Base-by-base conservation (phyloP, 2,329 filamentous ascomycete genomes). In the Bipolaris bicolor region DNA sequence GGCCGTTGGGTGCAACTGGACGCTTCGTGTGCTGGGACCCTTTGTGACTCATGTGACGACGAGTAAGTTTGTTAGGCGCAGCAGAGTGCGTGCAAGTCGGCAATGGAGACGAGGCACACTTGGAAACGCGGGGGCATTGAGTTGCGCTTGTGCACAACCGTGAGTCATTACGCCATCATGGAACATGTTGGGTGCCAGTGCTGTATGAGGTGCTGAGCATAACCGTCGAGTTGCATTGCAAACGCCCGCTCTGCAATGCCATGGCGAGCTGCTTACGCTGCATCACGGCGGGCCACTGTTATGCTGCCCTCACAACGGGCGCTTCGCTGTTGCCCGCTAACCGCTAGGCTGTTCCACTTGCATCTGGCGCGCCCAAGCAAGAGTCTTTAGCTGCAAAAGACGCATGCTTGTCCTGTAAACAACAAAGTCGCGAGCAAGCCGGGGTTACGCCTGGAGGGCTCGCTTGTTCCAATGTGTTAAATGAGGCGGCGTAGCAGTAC, bases 41-140 rank as follows among this genome's bases (percentile, higher is more conserved):
- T 41, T 2, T 49, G 57, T 62, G 60, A 62, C 53, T 62, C 60
- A 62, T 45, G 48, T 36, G 11, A 26, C 9, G 20, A 31, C 40
- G 24, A 33, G n/a, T 31, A 31, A 45, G 43, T 31, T 43, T 22
- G 24, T 18, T 50, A 50, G 33, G 15, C 46, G 13, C 26, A 52
- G 43, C 43, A 33, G 24, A 31, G 9, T 29, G 15, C 7, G 41
- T 20, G 3, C 22, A n/a, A 24, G 29, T 44, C 41, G 41, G 41
- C 15, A 13, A 52, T 15, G 26, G 29, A 29, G 54, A 50, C 22
- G 39, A 37, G 22, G 29, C 33, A 44, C 20, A 44, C 20, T 44
- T 37, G 10, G n/a, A 24, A 44, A 22, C 26, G 29, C 46, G 20
- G 45, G 40, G 36, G 11, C 37, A 52, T 56, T 31, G 45, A 36